Conservation (phyloP, 139 green algal genomes). For the Tetraselmis chui region DNA sequence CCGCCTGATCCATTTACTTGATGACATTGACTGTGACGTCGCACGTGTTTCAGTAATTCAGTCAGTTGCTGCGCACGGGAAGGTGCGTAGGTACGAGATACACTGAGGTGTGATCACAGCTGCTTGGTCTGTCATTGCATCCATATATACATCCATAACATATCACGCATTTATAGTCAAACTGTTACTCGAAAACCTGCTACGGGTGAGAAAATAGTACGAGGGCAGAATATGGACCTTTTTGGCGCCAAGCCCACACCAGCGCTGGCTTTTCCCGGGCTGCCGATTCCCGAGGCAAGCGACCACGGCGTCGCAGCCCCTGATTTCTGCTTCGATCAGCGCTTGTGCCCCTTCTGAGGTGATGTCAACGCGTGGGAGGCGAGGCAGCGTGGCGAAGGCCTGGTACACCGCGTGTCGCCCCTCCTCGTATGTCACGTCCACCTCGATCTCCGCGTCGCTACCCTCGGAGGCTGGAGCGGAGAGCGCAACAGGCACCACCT, state of each 20-base stretch:
- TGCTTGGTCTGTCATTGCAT: no score
- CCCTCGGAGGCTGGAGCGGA: not conserved
- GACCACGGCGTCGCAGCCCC: not conserved
- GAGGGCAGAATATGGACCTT: no score
- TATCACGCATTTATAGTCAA: no score
- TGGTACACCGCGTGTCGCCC: not conserved
- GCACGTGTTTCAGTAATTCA: no score
- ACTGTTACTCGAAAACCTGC: no score
- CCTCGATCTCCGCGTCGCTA: not conserved
- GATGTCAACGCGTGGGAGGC: not conserved
- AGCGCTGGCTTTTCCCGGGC: not conserved
- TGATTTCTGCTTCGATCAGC: not conserved
- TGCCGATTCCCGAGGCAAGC: not conserved
- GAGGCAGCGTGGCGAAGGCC: not conserved
- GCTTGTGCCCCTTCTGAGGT: not conserved
- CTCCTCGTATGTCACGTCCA: not conserved
- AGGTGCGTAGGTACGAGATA: no score
- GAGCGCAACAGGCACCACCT: not conserved
- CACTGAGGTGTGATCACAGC: no score
- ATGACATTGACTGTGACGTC: no score
- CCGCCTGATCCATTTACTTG: no score
- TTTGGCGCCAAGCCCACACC: not conserved
- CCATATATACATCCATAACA: no score
- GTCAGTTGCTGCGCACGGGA: no score
- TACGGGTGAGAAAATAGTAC: no score